Percentiles rank a stretch among this genome's conserved stretches.
These are phyloP conservation scores for Lumnitzera littorea DNA, from an alignment of 345 rosid species.

Conservation along the genomic window DNA sequence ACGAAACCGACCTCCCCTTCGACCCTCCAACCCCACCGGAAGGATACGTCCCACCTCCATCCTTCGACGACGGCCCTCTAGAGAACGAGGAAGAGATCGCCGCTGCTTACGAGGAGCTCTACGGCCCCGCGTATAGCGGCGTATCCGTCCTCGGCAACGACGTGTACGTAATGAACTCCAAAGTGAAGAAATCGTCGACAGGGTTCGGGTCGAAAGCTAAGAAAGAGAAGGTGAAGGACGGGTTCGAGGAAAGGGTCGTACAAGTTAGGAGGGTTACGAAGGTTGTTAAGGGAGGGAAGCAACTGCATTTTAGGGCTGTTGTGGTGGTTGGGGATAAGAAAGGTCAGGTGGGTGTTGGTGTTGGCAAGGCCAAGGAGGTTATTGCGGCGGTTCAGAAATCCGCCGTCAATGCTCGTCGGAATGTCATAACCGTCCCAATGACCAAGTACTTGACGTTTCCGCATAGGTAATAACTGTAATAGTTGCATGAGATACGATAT, in stretches of 20 bases:
- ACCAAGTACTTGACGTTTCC: constrained; percentile 89
- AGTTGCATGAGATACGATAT: too few species aligned
- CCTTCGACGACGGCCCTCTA: constrained; percentile 63
- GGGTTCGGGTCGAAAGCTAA: constrained; percentile 40
- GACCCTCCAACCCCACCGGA: constrained; percentile 65
- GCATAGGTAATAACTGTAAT: constrained; percentile 38
- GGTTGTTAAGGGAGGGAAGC: constrained; percentile 93
- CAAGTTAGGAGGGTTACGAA: constrained; percentile 79
- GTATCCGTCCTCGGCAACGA: constrained; percentile 51
- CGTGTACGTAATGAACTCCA: constrained; percentile 58
- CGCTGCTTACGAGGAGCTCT: constrained; percentile 65
- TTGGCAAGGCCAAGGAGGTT: constrained; percentile 82
- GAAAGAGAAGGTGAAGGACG: constrained; percentile 61
- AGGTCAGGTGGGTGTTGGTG: constrained; percentile 82
- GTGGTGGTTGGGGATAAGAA: constrained; percentile 85
- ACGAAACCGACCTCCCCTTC: constrained; percentile 34
- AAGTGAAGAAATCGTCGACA: constrained; percentile 30
- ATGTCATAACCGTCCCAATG: constrained; percentile 70
- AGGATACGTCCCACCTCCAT: constrained; percentile 42
- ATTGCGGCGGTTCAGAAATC: constrained; percentile 76
- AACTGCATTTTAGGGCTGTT: constrained; percentile 65
- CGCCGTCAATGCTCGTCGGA: constrained; percentile 67
- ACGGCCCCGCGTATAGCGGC: constrained; percentile 79
- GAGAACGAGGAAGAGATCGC: constrained; percentile 73
- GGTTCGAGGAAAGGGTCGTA: constrained; percentile 83